Evolutionary conservation across 352 stramenopile species (phyloP).

Genomic region (Pythium sp.): DNA sequence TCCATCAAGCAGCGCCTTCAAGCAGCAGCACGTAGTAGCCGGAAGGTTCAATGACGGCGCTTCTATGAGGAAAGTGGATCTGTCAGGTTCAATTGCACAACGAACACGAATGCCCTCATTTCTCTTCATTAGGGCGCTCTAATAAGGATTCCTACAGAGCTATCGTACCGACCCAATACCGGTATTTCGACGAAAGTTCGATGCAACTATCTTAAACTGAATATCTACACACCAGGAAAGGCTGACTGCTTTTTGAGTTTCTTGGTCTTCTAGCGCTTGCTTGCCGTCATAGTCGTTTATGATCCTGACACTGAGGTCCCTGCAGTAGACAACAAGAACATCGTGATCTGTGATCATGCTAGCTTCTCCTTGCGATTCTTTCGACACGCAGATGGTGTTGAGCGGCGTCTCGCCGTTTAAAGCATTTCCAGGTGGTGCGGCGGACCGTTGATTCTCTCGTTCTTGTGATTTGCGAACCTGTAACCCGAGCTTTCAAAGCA

Average conservation of each 20-base stretch:
- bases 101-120: too few species aligned
- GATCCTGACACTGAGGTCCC: slow-evolving; percentile 50
- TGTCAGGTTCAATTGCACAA: background rate
- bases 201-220: too few species aligned
- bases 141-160: background rate
- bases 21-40: background rate
- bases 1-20: slow-evolving; percentile 24
- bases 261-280: slow-evolving; percentile 48
- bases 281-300: slow-evolving; percentile 82
- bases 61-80: background rate
- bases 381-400: slow-evolving; percentile 77
- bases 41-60: background rate
- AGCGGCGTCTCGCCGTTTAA: slow-evolving; percentile 52
- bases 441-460: slow-evolving; percentile 68
- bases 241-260: slow-evolving; percentile 38
- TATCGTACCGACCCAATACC: too few species aligned
- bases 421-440: too few species aligned
- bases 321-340: slow-evolving; percentile 40
- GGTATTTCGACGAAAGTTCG: too few species aligned
- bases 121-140: background rate
- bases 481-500: slow-evolving; percentile 61
- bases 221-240: too few species aligned
- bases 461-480: slow-evolving; percentile 50
- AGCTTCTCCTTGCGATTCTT: slow-evolving; percentile 34
- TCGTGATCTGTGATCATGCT: slow-evolving; percentile 72